These are phyloP conservation scores for Clitopilus passeckerianus DNA, from an alignment of 768 basidiomycete species.

Conservation along the genomic window DNA sequence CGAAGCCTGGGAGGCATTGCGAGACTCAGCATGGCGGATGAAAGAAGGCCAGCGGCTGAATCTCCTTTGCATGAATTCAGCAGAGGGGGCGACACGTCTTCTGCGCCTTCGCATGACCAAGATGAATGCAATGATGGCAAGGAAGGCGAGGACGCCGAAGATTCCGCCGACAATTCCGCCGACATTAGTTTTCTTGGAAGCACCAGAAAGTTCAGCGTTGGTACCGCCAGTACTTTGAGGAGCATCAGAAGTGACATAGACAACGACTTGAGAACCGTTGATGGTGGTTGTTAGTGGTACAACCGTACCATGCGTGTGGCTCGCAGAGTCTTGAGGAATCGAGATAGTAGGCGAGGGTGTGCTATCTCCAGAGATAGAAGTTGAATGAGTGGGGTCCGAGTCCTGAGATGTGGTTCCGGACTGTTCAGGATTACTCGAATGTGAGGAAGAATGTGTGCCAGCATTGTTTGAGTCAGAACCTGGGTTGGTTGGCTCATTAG, in stretches of 20 bases:
- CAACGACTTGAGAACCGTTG: not conserved
- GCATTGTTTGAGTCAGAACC: not conserved
- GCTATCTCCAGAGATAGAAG: not conserved
- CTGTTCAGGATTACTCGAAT: not conserved
- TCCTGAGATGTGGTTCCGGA: not conserved
- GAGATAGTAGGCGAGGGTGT: not conserved
- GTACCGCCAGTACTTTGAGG: not conserved
- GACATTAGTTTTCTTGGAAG: constrained; percentile 17
- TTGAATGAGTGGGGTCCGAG: not conserved
- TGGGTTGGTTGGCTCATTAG: not conserved
- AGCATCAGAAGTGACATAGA: not conserved
- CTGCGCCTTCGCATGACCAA: constrained; percentile 37
- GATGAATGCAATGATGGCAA: constrained; percentile 29
- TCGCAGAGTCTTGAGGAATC: not conserved
- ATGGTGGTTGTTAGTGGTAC: not conserved
- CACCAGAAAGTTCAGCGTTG: constrained; percentile 5
- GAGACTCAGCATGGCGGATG: not conserved
- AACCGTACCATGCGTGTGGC: not conserved
- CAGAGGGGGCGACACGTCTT: constrained; percentile 45
- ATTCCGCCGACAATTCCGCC: constrained; percentile 53
- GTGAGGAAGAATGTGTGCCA: not conserved
- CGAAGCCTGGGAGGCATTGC: not conserved
- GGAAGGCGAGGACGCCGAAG: constrained; percentile 40
- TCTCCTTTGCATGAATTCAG: constrained; percentile 41
- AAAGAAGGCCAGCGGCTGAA: constrained; percentile 2